These are phyloP conservation scores for Trichoderma sp. DNA, from an alignment of 2,329 filamentous ascomycete genomes.

Conservation along the genomic window DNA sequence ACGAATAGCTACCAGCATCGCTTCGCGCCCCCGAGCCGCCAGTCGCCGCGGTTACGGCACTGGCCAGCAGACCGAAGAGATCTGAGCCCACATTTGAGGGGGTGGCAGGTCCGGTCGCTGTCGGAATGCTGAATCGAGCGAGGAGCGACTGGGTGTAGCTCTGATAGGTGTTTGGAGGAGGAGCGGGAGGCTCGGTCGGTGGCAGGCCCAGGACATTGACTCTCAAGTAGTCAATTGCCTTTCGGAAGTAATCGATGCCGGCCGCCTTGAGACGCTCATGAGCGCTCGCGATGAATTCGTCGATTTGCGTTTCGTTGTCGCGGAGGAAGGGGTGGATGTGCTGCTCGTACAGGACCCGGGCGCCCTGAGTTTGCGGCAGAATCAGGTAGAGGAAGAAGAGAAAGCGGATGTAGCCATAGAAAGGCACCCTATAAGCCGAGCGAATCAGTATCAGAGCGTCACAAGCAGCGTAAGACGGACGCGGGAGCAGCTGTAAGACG, in stretches of 20 bases:
- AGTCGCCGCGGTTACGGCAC: constrained; percentile 64
- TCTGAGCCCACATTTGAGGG: constrained; percentile 52
- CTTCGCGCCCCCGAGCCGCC: constrained; percentile 38
- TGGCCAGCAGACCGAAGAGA: constrained; percentile 73
- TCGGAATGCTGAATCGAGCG: constrained; percentile 79
- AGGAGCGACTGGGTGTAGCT: constrained; percentile 79
- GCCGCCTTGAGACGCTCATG: constrained; percentile 76
- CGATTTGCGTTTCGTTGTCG: constrained; percentile 83
- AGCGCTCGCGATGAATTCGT: constrained; percentile 77
- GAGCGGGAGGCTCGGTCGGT: constrained; percentile 43
- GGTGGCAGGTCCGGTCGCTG: constrained; percentile 52
- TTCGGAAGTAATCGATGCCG: constrained; percentile 72
- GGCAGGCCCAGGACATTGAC: constrained; percentile 77
- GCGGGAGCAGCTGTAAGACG: constrained; percentile 22
- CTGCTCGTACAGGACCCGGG: constrained; percentile 77
- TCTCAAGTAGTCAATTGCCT: constrained; percentile 66
- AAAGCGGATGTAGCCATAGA: constrained; percentile 89
- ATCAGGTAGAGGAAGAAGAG: constrained; percentile 89
- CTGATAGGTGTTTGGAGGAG: constrained; percentile 45
- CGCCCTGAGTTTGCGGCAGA: constrained; percentile 94
- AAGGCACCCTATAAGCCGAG: constrained; percentile 65
- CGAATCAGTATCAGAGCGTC: neutral
- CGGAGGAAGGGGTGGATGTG: constrained; percentile 85
- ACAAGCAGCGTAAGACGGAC: neutral
- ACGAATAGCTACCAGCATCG: constrained; percentile 22